phyloP scores from a whole-genome alignment of 2,329 filamentous ascomycete species.

The Curvularia lunata region DNA sequence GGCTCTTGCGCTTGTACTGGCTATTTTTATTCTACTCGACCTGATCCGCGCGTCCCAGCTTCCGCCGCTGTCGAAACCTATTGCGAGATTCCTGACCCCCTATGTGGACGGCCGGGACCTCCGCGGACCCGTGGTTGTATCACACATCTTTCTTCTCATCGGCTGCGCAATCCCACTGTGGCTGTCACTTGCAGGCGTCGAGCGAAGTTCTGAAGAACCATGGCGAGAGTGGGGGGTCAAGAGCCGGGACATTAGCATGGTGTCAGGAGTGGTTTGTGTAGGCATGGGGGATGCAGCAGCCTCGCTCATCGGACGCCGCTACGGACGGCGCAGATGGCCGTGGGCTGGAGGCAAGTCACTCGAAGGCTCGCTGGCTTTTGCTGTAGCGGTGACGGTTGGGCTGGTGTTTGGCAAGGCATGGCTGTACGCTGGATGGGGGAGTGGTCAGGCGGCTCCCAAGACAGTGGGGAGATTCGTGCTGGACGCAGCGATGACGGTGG shows the following conservation, averaged over 20 bases:
- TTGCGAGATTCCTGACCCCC: conserved; percentile 85
- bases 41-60: conserved; percentile 89
- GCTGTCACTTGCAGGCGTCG: conserved; percentile 77
- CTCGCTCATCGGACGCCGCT: conserved; percentile 85
- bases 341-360: conserved; percentile 97
- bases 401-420: conserved; percentile 73
- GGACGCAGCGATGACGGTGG: conserved; percentile 39
- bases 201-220: conserved; percentile 61
- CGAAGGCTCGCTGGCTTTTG: conserved; percentile 84
- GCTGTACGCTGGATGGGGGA: conserved; percentile 75
- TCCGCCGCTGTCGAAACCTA: conserved; percentile 83
- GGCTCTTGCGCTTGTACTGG: conserved; percentile 78
- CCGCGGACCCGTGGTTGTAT: conserved; percentile 91
- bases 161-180: conserved; percentile 95
- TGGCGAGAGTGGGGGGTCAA: conserved; percentile 76
- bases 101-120: conserved; percentile 95
- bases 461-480: conserved; percentile 53
- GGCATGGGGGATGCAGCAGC: conserved; percentile 95
- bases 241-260: conserved; percentile 81
- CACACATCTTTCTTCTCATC: conserved; percentile 92
- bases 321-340: conserved; percentile 87
- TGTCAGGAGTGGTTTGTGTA: conserved; percentile 90
- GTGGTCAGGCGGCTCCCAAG: conserved; percentile 19
- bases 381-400: conserved; percentile 76
- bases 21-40: conserved; percentile 87